Conservation (phyloP, 2,329 filamentous ascomycete species). For the Botryosphaeria dothidea region DNA sequence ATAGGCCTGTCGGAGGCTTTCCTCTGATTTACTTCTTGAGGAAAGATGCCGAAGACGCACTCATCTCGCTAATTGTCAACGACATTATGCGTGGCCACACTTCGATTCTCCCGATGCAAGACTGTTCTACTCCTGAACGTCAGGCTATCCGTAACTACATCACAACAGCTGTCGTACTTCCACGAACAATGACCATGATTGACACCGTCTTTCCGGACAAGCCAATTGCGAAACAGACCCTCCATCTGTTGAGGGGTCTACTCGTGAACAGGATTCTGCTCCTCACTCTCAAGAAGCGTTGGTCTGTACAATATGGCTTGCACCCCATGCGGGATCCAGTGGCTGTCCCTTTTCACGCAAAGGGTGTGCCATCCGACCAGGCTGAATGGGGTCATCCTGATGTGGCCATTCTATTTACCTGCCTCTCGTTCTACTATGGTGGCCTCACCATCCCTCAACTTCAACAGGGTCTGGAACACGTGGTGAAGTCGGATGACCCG, state of each 20-base stretch:
- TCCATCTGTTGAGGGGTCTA: slow-evolving; percentile 65
- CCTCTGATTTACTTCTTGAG: slow-evolving; percentile 60
- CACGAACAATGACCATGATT: background rate
- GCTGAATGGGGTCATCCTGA: slow-evolving; percentile 72
- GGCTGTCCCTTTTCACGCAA: slow-evolving; percentile 60
- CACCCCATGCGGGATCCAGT: slow-evolving; percentile 54
- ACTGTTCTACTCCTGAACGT: slow-evolving; percentile 28
- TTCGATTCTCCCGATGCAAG: slow-evolving; percentile 29
- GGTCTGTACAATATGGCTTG: slow-evolving; percentile 63
- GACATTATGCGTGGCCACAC: slow-evolving; percentile 34
- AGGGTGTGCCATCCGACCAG: slow-evolving; percentile 51
- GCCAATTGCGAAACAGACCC: slow-evolving; percentile 41
- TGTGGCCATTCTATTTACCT: slow-evolving; percentile 42
- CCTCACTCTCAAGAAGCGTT: slow-evolving; percentile 62
- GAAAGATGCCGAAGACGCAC: slow-evolving; percentile 33
- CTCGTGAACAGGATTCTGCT: slow-evolving; percentile 61
- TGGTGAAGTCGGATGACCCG: slow-evolving; percentile 60
- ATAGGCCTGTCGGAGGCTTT: slow-evolving; percentile 41
- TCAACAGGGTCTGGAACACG: slow-evolving; percentile 50
- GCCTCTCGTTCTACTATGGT: slow-evolving; percentile 63
- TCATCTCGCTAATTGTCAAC: slow-evolving; percentile 32
- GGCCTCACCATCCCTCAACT: slow-evolving; percentile 56
- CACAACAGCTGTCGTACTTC: slow-evolving; percentile 19
- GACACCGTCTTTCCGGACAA: slow-evolving; percentile 34
- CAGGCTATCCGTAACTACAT: slow-evolving; percentile 37